Percentiles rank a stretch among this genome's conserved stretches.
phyloP scores from a whole-genome alignment of 2,329 filamentous ascomycete species.

The Pezicula carpinea region DNA sequence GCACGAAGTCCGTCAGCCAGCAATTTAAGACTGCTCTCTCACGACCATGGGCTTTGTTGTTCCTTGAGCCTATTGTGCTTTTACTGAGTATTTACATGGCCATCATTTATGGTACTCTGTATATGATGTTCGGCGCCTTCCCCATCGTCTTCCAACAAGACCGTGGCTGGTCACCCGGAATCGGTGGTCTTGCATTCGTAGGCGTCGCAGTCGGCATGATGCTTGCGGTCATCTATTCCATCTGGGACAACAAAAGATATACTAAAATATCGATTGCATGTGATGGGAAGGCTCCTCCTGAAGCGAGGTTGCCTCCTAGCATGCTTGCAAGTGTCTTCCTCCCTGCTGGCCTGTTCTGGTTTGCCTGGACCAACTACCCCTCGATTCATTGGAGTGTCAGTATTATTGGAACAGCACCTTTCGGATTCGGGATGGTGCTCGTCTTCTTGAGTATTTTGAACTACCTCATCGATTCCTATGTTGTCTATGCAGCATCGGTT shows the following conservation, averaged over 20 bases:
- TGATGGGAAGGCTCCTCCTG: conserved; percentile 56
- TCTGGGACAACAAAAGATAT: conserved; percentile 53
- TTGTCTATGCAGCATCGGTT: conserved; percentile 72
- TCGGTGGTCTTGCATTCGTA: conserved; percentile 62
- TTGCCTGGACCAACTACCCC: conserved; percentile 60
- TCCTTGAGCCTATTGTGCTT: conserved; percentile 65
- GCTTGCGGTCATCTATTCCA: conserved; percentile 48
- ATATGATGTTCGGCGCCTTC: conserved; percentile 56
- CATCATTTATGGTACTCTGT: conserved; percentile 51
- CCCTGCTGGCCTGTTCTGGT: conserved; percentile 63
- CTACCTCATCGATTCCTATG: conserved; percentile 64
- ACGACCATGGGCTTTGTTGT: conserved; percentile 65
- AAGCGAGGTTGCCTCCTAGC: conserved; percentile 58
- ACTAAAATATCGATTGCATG: conserved; percentile 35
- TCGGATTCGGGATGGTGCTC: conserved; percentile 47
- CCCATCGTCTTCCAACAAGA: conserved; percentile 61
- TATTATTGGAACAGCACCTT: conserved; percentile 34
- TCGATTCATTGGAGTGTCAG: conserved; percentile 54
- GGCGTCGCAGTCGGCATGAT: conserved; percentile 66
- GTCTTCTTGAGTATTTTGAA: conserved; percentile 63
- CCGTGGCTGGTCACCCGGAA: conserved; percentile 54
- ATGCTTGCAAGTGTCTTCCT: conserved; percentile 59
- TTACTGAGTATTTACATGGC: conserved; percentile 63
- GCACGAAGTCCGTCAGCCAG: conserved; percentile 37
- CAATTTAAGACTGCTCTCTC: conserved; percentile 54